Evolutionary conservation across 2,329 filamentous ascomycete species (phyloP).

Genomic region (Botrytis cinerea): DNA sequence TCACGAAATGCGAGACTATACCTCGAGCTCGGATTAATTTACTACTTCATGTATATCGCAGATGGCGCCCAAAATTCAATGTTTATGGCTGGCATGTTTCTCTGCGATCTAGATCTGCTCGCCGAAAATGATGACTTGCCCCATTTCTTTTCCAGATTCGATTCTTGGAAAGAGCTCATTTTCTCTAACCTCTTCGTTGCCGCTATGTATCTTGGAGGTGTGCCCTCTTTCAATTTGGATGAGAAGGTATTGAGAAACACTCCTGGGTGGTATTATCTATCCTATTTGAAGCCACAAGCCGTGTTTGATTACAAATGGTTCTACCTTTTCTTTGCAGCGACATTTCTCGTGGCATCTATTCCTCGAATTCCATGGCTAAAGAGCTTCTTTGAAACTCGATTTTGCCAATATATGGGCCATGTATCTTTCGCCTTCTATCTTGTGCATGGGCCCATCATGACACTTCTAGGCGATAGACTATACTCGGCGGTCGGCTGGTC

Average conservation of each 20-base stretch:
- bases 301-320: constrained; percentile 69
- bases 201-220: constrained; percentile 60
- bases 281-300: constrained; percentile 64
- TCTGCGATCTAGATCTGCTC: constrained; percentile 62
- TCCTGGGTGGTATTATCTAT: constrained; percentile 48
- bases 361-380: constrained; percentile 60
- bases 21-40: constrained; percentile 54
- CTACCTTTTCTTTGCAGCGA: constrained; percentile 62
- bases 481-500: constrained; percentile 21
- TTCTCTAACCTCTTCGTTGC: constrained; percentile 54
- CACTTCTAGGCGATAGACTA: constrained; percentile 45
- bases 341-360: constrained; percentile 56
- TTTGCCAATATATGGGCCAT: constrained; percentile 63
- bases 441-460: constrained; percentile 63
- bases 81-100: constrained; percentile 62
- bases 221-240: constrained; percentile 56
- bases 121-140: constrained; percentile 54
- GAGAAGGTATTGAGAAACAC: constrained; percentile 53
- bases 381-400: constrained; percentile 57
- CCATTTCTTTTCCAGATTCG: constrained; percentile 48
- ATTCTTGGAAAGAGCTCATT: constrained; percentile 53
- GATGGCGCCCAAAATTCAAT: constrained; percentile 65
- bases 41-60: constrained; percentile 68
- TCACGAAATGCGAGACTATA: constrained; percentile 56
- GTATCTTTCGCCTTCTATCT: constrained; percentile 65